Base-by-base conservation (phyloP, 1,284 basidiomycete species). In the Melampsora occidentalis region DNA sequence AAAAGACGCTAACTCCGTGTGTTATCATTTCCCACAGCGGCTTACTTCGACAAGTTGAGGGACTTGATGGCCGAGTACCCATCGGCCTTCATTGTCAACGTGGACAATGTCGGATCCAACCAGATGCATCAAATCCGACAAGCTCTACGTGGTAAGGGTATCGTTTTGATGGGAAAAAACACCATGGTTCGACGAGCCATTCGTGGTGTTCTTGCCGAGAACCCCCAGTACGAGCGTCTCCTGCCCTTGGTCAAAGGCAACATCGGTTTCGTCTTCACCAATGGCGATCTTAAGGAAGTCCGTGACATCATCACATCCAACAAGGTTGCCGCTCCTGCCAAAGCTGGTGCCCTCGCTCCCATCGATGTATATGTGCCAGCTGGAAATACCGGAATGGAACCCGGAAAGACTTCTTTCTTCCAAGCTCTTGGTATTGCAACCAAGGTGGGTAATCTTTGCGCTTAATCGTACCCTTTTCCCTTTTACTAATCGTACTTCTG, bases 161-260 rank as follows among this genome's bases (percentile, higher is more conserved):
- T 94, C 78, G 95, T 99, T 80, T 86, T 99, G 82, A 99, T 99
- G 97, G 96, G 96, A 84, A 99, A 99, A 88, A 99, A 99, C 90
- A 99, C 97, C 84, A 98, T 99, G 97, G 95, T 98, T 82, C 93
- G 96, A 86, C 94, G 96, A 84, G 96, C 94, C 78, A 89, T 99
- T 80, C 94, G 96, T 81, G 87, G 90, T 83, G 89, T 98, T 85
- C 88, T 98, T 82, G 78, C 87, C 80, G 96, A 98, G 83, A 89
- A 87, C 87, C 96, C 97, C 79, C 90, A 94, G 83, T 95, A 91
- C 87, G 96, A 99, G 87, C 91, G 90, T 84, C 90, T 99, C 84
- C 90, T 99, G 79, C 96, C 95, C 80, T 89, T 92, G 87, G 88
- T 99, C 86, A 92, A 88, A 85, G 95, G 94, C 81, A 99, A 99